Conservation (phyloP, 2,329 filamentous ascomycete species). For the Stromatinia cepivora region DNA sequence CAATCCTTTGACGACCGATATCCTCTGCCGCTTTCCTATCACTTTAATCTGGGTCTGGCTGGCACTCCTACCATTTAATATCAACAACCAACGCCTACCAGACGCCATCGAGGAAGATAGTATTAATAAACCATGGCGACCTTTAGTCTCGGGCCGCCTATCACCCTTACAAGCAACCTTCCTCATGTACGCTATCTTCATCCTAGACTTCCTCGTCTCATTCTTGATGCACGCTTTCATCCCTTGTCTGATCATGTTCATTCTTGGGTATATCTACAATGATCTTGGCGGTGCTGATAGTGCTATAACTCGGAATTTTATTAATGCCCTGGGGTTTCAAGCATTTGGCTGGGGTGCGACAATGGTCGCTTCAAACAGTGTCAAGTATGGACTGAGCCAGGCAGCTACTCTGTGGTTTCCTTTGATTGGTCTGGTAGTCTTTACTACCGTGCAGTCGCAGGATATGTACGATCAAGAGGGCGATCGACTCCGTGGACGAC, state of each 20-base stretch:
- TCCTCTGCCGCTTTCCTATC: slow-evolving; percentile 14
- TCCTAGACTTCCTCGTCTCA: slow-evolving; percentile 28
- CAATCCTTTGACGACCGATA: too few relatives aligned
- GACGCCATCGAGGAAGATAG: slow-evolving; percentile 38
- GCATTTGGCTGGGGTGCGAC: slow-evolving; percentile 37
- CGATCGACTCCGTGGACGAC: slow-evolving; percentile 32
- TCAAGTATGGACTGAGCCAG: not conserved
- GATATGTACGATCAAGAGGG: slow-evolving; percentile 39
- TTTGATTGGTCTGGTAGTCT: slow-evolving; percentile 14
- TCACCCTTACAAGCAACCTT: slow-evolving; percentile 19
- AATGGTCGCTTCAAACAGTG: not conserved
- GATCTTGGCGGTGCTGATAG: slow-evolving; percentile 24
- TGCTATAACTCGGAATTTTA: slow-evolving; percentile 21
- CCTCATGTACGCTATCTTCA: slow-evolving; percentile 1
- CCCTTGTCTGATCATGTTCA: slow-evolving; percentile 10
- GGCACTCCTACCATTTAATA: slow-evolving; percentile 38
- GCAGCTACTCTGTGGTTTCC: not conserved
- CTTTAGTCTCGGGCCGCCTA: slow-evolving; percentile 37
- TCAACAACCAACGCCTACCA: slow-evolving; percentile 38
- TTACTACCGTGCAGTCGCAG: slow-evolving; percentile 37
- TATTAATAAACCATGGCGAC: slow-evolving; percentile 42
- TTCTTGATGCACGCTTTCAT: slow-evolving; percentile 39
- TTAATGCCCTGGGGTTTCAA: slow-evolving; percentile 24
- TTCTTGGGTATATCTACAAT: slow-evolving; percentile 24
- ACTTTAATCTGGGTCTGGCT: slow-evolving; percentile 28